Conservation (phyloP, 2,329 filamentous ascomycete genomes). For the Elsinoe batatas region DNA sequence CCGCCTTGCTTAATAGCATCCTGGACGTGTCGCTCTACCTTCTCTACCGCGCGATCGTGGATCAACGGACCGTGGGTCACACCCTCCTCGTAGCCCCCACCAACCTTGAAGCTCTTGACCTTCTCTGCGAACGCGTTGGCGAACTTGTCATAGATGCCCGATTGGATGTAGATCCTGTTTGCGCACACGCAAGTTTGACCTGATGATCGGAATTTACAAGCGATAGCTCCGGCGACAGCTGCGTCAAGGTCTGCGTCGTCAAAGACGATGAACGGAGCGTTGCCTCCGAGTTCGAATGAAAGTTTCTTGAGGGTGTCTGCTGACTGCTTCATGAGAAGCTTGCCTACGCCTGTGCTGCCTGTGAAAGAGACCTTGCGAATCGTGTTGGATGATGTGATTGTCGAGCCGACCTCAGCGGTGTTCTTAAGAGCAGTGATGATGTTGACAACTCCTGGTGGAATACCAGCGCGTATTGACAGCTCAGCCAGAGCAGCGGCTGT, state of each 20-base stretch:
- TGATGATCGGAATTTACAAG: slow-evolving; percentile 85
- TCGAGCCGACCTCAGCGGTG: slow-evolving; percentile 66
- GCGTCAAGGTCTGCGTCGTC: slow-evolving; percentile 80
- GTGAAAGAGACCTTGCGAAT: slow-evolving; percentile 93
- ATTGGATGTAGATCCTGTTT: slow-evolving; percentile 73
- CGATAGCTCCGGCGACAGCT: slow-evolving; percentile 72
- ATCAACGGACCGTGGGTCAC: slow-evolving; percentile 76
- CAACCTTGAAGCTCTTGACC: slow-evolving; percentile 65
- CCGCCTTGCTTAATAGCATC: slow-evolving; percentile 72
- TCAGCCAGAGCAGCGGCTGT: slow-evolving; percentile 82
- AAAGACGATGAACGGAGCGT: slow-evolving; percentile 94
- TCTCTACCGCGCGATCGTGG: slow-evolving; percentile 68
- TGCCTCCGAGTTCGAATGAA: slow-evolving; percentile 87
- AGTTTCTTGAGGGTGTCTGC: slow-evolving; percentile 74
- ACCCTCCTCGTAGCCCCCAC: slow-evolving; percentile 59
- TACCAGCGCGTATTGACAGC: slow-evolving; percentile 73
- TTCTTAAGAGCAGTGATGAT: slow-evolving; percentile 72
- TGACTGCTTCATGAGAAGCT: slow-evolving; percentile 82
- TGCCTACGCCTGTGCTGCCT: slow-evolving; percentile 57
- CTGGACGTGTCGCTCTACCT: slow-evolving; percentile 69
- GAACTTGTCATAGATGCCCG: slow-evolving; percentile 68
- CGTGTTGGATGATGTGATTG: slow-evolving; percentile 63
- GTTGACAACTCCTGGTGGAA: slow-evolving; percentile 86
- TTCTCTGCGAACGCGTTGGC: slow-evolving; percentile 58
- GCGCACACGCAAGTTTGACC: slow-evolving; percentile 84